Conservation (phyloP, 2,329 filamentous ascomycete species). For the Aspergillus intermedius region DNA sequence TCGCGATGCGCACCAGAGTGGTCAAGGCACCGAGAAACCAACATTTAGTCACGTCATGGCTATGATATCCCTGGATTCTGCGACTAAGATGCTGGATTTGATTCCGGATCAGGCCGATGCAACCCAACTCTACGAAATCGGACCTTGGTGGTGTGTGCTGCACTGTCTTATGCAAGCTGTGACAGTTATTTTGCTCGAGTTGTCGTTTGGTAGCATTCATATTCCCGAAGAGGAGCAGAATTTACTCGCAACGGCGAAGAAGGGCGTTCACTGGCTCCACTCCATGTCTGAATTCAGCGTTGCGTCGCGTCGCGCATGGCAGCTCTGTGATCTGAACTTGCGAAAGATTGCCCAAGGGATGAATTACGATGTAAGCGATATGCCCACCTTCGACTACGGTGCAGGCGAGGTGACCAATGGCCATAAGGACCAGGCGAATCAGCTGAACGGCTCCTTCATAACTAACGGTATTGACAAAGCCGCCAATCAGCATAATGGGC, state of each 20-base stretch:
- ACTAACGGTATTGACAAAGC: background rate
- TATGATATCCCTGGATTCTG: constrained; percentile 33
- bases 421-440: background rate
- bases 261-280: constrained; percentile 39
- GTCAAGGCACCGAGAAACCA: constrained; percentile 14
- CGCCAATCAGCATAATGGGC: no score
- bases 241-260: constrained; percentile 34
- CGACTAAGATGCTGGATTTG: constrained; percentile 32
- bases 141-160: constrained; percentile 42
- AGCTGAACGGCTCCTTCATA: background rate
- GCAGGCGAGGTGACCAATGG: constrained; percentile 5
- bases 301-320: constrained; percentile 37
- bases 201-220: constrained; percentile 40
- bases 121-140: constrained; percentile 33
- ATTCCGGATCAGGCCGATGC: constrained; percentile 39
- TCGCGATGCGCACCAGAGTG: constrained; percentile 29
- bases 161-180: constrained; percentile 41
- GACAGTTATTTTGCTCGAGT: constrained; percentile 41
- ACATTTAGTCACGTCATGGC: constrained; percentile 37
- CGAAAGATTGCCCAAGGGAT: constrained; percentile 29
- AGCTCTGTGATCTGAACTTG: constrained; percentile 32
- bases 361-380: constrained; percentile 30
- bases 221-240: constrained; percentile 33
- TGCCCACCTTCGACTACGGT: constrained; percentile 21
- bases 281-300: constrained; percentile 34